Percentiles rank a stretch among this genome's conserved stretches.
phyloP scores from a whole-genome alignment of 2,329 filamentous ascomycete genomes.

The Scolecobasidium constrictum region DNA sequence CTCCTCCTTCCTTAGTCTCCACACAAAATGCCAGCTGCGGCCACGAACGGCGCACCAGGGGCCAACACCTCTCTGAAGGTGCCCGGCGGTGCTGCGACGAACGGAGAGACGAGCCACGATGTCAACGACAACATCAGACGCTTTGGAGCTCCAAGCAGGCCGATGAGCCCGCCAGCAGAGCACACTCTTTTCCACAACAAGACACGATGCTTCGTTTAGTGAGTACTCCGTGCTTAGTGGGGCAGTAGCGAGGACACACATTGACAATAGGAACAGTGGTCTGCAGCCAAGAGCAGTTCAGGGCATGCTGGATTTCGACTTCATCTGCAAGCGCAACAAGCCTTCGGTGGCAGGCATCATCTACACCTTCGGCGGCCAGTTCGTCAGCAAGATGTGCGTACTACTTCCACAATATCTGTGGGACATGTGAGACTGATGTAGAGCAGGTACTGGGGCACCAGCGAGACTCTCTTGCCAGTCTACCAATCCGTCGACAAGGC shows the following conservation, averaged over 20 bases:
- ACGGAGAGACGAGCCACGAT: conserved; percentile 37
- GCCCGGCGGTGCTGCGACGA: conserved; percentile 15
- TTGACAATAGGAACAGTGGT: conserved; percentile 42
- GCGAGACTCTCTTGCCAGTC: conserved; percentile 94
- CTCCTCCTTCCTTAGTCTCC: background rate
- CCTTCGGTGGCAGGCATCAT: conserved; percentile 98
- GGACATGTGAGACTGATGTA: no score
- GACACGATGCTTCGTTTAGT: conserved; percentile 99
- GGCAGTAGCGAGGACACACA: background rate
- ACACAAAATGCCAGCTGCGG: conserved; percentile 33
- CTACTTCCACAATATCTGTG: no score
- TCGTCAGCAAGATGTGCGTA: conserved; percentile 94
- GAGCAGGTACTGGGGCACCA: conserved; percentile 95
- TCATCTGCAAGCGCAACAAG: conserved; percentile 98
- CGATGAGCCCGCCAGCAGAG: conserved; percentile 74
- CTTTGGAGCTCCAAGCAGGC: conserved; percentile 85
- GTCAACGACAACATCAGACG: conserved; percentile 99
- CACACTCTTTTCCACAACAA: conserved; percentile 98
- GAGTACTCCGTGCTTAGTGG: conserved; percentile 33
- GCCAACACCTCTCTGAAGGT: conserved; percentile 13
- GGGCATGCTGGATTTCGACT: conserved; percentile 88
- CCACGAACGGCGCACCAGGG: conserved; percentile 22
- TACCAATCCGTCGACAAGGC: conserved; percentile 93
- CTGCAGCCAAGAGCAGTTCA: conserved; percentile 73
- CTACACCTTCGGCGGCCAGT: conserved; percentile 99